Evolutionary conservation across 441 rosid species (phyloP).

Genomic region (Eutrema salsugineum): DNA sequence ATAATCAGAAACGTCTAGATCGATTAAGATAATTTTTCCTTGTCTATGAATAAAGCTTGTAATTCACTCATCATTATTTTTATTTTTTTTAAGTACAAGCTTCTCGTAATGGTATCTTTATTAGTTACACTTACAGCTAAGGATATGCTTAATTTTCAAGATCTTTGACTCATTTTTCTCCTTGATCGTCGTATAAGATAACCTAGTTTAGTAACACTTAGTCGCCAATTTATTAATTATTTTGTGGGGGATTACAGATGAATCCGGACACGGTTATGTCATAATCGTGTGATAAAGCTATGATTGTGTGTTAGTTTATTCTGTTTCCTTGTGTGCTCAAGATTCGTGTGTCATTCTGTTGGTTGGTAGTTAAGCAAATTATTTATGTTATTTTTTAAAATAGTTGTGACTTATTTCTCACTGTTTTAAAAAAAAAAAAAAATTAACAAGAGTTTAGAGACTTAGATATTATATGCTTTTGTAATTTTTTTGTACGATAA

Average conservation of each 20-base stretch:
- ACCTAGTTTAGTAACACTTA: constrained; percentile 20
- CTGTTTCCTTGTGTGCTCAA: constrained; percentile 20
- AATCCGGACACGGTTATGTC: constrained; percentile 22
- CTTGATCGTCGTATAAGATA: constrained; percentile 30
- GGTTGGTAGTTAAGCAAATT: constrained; percentile 5
- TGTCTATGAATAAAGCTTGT: constrained; percentile 2
- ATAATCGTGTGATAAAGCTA: constrained; percentile 10
- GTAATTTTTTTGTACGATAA: background rate
- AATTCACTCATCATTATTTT: constrained; percentile 15
- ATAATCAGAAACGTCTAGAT: constrained; percentile 15
- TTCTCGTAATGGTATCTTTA: constrained; percentile 16
- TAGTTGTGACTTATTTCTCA: background rate
- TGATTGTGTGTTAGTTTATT: constrained; percentile 3
- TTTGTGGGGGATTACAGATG: background rate
- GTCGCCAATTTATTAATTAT: background rate
- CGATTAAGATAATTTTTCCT: background rate
- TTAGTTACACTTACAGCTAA: background rate
- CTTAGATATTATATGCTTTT: background rate
- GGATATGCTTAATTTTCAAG: constrained; percentile 25
- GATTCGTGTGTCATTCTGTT: constrained; percentile 21
- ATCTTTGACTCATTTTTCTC: constrained; percentile 23
- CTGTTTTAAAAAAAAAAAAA: too few species aligned
- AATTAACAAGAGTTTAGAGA: background rate
- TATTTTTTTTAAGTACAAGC: background rate
- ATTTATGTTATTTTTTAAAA: background rate